These are phyloP conservation scores for Diaporthe sp. DNA, from an alignment of 2,329 filamentous ascomycete genomes.

Conservation along the genomic window DNA sequence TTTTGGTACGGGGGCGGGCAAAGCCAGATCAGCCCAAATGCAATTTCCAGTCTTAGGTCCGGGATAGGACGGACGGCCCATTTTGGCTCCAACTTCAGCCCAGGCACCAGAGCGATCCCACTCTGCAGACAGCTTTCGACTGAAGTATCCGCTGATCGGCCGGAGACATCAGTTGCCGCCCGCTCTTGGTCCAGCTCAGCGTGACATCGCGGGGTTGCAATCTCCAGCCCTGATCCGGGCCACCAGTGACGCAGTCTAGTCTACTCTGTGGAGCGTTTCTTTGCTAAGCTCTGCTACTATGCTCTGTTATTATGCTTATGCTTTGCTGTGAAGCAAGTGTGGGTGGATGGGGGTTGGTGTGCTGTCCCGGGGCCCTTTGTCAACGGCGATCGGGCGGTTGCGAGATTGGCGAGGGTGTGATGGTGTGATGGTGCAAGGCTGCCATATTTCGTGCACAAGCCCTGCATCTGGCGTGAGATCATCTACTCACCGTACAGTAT, in stretches of 20 bases:
- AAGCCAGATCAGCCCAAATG: constrained; percentile 5
- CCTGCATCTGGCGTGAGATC: constrained; percentile 15
- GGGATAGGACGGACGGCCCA: constrained; percentile 6
- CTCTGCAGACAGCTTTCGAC: constrained; percentile 18
- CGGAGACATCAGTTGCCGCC: constrained; percentile 34
- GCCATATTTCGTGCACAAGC: constrained; percentile 34
- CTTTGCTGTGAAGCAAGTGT: background rate
- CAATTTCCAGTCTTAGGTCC: constrained; percentile 7
- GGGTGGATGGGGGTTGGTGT: constrained; percentile 18
- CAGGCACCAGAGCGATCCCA: constrained; percentile 25
- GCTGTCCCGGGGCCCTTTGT: constrained; percentile 18
- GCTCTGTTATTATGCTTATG: background rate
- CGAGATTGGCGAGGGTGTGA: constrained; percentile 33
- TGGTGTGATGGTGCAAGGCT: constrained; percentile 33
- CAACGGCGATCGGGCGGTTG: constrained; percentile 32
- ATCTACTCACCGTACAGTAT: background rate
- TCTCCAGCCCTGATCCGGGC: constrained; percentile 26
- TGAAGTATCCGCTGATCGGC: constrained; percentile 32
- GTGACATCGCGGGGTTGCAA: constrained; percentile 31
- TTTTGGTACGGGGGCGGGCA: background rate
- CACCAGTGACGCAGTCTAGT: constrained; percentile 1
- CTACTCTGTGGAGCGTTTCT: background rate
- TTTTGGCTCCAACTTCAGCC: constrained; percentile 23
- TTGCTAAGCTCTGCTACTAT: background rate
- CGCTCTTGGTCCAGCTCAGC: constrained; percentile 21